Evolutionary conservation across 306 rosid genomes (phyloP), one percentile per base, ranked within the genome.

Genomic region (Vicia villosa): DNA sequence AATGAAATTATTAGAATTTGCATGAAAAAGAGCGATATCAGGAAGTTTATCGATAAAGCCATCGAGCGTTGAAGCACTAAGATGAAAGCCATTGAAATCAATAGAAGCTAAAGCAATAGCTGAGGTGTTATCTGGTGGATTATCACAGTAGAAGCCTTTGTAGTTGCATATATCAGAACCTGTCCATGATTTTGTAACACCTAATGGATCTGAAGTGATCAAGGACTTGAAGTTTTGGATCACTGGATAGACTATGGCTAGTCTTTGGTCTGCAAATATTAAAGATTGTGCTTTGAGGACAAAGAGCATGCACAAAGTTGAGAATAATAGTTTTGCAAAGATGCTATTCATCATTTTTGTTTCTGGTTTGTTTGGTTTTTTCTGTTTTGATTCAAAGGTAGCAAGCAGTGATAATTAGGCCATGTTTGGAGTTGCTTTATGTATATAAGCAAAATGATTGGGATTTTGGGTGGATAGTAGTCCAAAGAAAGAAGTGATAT

Each of bases 1-100:
- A 1, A 74, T 6, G 17, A 92, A 89, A 13, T 70, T 84, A 86
- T 92, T 92, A 79, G 96, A 83, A 71, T 92, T 90, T 62, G 96
- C 98, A 85, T 88, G 96, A 80, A 90, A 92, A 10, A 90, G 84
- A 72, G 98, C 96, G 57, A 90, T 77, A 70, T 92, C 96, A 10
- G 93, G 91, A 8, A 93, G 91, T 4, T 77, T 85, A 66, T 93
- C 93, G 34, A 93, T 80, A 32, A 93, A 93, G 40, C 91, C 98
- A 42, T 90, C 89, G 4, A 93, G 93, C 7, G 91, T 77, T 2
- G 96, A 72, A 62, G 93, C 96, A 6, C 58, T 14, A 4, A 90
- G 85, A 34, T 81, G 87, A 58, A 93, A 93, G 5, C 95, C 98
- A 70, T 89, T 92, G 81, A 92, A 89, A 14, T 92, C 96, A 24